A percentile compares a stretch with the other conserved stretches of the same genome.
These are phyloP conservation scores for Colletotrichum sublineola DNA, from an alignment of 2,329 filamentous ascomycete species.

Conservation along the genomic window DNA sequence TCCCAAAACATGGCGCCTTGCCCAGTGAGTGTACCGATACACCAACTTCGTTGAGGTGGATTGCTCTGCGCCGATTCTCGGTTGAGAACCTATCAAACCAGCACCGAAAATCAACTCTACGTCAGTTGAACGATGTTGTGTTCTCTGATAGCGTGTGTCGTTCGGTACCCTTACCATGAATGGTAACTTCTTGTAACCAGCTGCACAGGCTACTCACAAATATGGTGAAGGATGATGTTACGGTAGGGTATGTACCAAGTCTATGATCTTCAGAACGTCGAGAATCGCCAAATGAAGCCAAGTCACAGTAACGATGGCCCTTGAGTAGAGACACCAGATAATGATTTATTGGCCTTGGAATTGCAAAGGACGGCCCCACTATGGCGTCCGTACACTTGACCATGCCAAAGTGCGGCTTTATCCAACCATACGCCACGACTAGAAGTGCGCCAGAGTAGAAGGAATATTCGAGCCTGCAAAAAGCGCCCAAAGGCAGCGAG, in stretches of 20 bases:
- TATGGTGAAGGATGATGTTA: background rate
- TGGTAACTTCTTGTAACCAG: background rate
- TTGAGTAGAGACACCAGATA: background rate
- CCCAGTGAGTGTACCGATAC: no score
- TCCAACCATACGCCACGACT: background rate
- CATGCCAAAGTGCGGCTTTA: background rate
- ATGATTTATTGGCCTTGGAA: background rate
- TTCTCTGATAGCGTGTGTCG: background rate
- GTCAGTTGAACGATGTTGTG: background rate
- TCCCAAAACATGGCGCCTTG: conserved; percentile 14
- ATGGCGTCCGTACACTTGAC: background rate
- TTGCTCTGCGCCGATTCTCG: background rate
- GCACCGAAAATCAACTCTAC: background rate
- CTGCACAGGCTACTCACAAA: background rate
- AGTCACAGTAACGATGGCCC: background rate
- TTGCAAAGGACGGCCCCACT: background rate
- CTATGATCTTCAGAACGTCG: background rate
- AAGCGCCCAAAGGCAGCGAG: background rate
- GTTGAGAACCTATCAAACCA: background rate
- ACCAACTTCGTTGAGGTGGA: background rate
- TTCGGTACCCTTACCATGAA: background rate
- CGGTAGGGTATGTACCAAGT: background rate
- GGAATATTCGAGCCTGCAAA: background rate
- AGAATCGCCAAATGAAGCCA: background rate
- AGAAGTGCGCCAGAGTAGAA: background rate